phyloP scores from a whole-genome alignment of 225 moss, liverwort and hornwort species.

The Marchantia polymorpha region DNA sequence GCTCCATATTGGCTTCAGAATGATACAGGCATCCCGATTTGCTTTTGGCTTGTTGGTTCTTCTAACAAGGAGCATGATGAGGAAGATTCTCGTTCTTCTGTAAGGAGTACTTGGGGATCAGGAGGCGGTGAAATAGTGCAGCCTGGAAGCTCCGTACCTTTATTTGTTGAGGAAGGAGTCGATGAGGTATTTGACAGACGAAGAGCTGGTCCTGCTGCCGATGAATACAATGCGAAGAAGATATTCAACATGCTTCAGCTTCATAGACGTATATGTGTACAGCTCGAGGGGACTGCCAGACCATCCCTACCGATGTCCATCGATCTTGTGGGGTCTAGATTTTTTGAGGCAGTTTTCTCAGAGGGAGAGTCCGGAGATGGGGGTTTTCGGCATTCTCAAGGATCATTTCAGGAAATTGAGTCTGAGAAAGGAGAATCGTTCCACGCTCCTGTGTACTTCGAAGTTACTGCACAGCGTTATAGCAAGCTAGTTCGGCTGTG shows the following conservation, averaged over 20 bases:
- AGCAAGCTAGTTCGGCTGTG: conserved; percentile 95
- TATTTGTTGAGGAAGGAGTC: conserved; percentile 74
- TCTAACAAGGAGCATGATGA: conserved; percentile 50
- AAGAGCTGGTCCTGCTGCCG: conserved; percentile 51
- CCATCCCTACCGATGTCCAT: conserved; percentile 91
- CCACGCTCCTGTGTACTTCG: conserved; percentile 79
- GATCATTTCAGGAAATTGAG: conserved; percentile 66
- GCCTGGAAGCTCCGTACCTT: conserved; percentile 70
- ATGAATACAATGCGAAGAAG: conserved; percentile 57
- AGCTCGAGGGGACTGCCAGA: conserved; percentile 87
- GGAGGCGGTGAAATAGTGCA: conserved; percentile 58
- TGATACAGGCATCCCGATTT: conserved; percentile 81
- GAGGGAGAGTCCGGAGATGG: conserved; percentile 62
- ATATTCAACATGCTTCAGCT: conserved; percentile 58
- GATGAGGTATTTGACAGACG: conserved; percentile 67
- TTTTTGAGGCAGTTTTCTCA: conserved; percentile 85
- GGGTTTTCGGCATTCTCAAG: conserved; percentile 49
- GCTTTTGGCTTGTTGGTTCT: conserved; percentile 74
- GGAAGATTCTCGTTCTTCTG: conserved; percentile 36
- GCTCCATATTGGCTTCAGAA: conserved; percentile 98
- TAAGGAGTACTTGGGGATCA: conserved; percentile 49
- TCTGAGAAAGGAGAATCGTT: conserved; percentile 69
- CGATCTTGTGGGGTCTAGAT: conserved; percentile 83
- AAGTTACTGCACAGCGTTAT: conserved; percentile 84
- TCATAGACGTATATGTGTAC: conserved; percentile 88